Evolutionary conservation across 352 stramenopile species (phyloP).

Genomic region (Aphanomyces astaci): DNA sequence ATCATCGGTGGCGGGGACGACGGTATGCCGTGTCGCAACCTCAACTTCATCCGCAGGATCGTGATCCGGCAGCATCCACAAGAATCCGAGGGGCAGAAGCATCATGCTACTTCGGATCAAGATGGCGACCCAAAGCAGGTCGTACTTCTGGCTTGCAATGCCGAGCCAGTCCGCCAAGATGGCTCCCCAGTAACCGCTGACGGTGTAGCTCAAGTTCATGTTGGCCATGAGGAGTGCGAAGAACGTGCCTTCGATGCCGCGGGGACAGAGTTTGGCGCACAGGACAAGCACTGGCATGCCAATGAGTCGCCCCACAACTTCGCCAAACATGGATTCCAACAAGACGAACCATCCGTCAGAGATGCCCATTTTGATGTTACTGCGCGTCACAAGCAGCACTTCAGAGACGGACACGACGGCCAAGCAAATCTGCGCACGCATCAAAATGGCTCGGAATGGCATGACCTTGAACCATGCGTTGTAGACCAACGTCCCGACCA

Average conservation of each 20-base stretch:
- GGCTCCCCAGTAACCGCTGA: conserved; percentile 90
- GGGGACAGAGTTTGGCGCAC: conserved; percentile 92
- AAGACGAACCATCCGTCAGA: conserved; percentile 75
- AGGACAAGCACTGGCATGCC: conserved; percentile 93
- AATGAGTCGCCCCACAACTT: conserved; percentile 71
- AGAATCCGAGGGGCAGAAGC: conserved; percentile 85
- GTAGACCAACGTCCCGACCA: conserved; percentile 71
- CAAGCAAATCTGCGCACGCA: conserved; percentile 61
- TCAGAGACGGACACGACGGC: conserved; percentile 56
- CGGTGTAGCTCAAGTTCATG: conserved; percentile 90
- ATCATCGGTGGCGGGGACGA: neutral
- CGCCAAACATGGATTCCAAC: conserved; percentile 70
- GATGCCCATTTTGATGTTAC: conserved; percentile 54
- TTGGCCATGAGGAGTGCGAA: conserved; percentile 97
- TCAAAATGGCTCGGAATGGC: conserved; percentile 69
- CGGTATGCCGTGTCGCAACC: neutral
- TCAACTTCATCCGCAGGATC: conserved; percentile 71
- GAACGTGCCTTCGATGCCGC: conserved; percentile 93
- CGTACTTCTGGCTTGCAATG: conserved; percentile 87
- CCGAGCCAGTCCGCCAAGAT: conserved; percentile 81
- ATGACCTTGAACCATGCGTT: conserved; percentile 77
- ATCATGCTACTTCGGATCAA: conserved; percentile 87
- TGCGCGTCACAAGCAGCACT: conserved; percentile 59
- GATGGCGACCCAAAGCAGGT: conserved; percentile 86
- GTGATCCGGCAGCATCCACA: conserved; percentile 65